phyloP scores from a whole-genome alignment of 345 rosid genomes.

The Reutealis trisperma region DNA sequence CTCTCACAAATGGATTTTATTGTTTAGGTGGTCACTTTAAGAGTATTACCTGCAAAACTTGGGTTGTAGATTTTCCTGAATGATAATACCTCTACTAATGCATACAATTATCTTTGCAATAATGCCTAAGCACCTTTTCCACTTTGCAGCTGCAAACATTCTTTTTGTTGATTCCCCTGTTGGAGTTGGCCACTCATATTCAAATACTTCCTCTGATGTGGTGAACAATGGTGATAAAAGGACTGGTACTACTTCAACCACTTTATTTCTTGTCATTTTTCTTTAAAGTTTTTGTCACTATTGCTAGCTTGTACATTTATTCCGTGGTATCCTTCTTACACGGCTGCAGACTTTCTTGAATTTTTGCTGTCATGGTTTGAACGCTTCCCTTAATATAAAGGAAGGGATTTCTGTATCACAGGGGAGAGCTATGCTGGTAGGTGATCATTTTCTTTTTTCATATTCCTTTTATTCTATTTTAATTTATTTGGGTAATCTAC shows the following conservation, averaged over 20 bases:
- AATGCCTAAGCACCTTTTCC: constrained; percentile 11
- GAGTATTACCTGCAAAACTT: background rate
- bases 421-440: constrained; percentile 97
- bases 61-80: background rate
- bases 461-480: background rate
- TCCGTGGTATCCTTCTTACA: constrained; percentile 34
- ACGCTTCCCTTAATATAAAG: constrained; percentile 84
- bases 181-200: constrained; percentile 91
- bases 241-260: constrained; percentile 52
- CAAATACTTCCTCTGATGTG: constrained; percentile 71
- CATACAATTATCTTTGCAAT: background rate
- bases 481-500: background rate
- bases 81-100: background rate
- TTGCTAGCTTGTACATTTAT: constrained; percentile 13
- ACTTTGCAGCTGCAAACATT: constrained; percentile 74
- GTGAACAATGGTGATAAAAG: constrained; percentile 45
- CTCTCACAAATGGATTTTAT: background rate
- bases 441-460: constrained; percentile 5
- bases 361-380: constrained; percentile 88
- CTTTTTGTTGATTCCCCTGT: constrained; percentile 89
- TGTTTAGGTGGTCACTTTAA: background rate
- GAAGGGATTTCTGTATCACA: constrained; percentile 77
- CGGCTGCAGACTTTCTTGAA: constrained; percentile 68
- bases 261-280: constrained; percentile 13
- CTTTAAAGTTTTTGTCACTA: background rate